Base-by-base conservation (phyloP, 2,329 filamentous ascomycete genomes). In the Alternaria metachromatica region DNA sequence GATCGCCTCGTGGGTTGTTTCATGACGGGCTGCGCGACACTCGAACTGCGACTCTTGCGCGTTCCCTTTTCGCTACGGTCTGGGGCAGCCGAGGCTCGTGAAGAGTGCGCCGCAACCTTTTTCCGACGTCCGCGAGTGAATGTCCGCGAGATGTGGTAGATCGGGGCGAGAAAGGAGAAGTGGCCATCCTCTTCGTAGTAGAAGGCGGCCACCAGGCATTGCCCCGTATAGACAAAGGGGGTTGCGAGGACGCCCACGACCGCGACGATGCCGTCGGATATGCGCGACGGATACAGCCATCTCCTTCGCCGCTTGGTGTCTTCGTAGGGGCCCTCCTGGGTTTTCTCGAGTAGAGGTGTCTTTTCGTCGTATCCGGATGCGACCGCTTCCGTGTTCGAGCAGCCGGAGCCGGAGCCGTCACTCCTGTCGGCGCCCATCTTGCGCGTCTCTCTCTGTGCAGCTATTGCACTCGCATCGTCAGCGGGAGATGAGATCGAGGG, bases 151-250 rank as follows among this genome's bases (percentile, higher is more conserved):
- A 95, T 83, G 74, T 87, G 90, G 75, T 87, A 87, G 46, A 96
- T 81, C 62, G 93, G 94, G 53, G 89, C 82, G 62, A 96, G 81
- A n/a, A 93, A 88, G 57, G 93, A 91, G 78, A 97, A 97, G 55
- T 85, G 85, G 55, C 93, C 93, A 62, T 92, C 83, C 49, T 93
- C 89, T 75, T 96, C 90, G 82, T 92, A 95, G 81, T 92, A 95
- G 72, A 98, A 91, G 76, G 88, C 94, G 68, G 92, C 90, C 64
- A 94, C 88, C 60, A 97, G 81, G 80, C 95, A 97, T 54, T 94
- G 87, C 18, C 90, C 92, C 1, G 95, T 95, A 21, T 91, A 89
- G 25, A 91, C 87, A 64, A 98, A 82, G 13, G 92, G 92, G 54
- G 91, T 90, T 59, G 97, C 81, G 50, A 97, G 85, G 82, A 92